Evolutionary conservation across 1,139 yeast species (phyloP).

Genomic region (Casaregolazyma lundiana): DNA sequence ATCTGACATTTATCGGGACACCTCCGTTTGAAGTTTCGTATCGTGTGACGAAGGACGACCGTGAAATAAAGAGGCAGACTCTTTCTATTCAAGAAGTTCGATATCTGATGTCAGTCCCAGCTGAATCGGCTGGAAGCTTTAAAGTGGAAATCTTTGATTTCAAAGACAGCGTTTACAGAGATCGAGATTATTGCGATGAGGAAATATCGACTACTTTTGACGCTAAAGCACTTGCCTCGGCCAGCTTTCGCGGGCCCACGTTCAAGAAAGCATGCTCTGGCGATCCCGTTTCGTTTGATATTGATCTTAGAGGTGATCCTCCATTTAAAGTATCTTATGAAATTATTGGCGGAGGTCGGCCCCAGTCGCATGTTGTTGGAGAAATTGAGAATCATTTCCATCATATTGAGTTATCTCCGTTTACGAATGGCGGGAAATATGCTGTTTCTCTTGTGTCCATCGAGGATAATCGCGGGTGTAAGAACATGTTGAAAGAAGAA

Average conservation of each 20-base stretch:
- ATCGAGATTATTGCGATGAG: constrained; percentile 28
- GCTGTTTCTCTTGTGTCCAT: constrained; percentile 59
- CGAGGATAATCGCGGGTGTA: constrained; percentile 70
- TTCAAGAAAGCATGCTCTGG: constrained; percentile 41
- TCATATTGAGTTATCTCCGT: constrained; percentile 49
- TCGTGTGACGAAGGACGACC: constrained; percentile 40
- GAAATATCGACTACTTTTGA: constrained; percentile 31
- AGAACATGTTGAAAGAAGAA: constrained; percentile 58
- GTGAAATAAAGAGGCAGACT: constrained; percentile 22
- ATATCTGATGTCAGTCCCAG: constrained; percentile 62
- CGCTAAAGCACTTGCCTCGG: constrained; percentile 36
- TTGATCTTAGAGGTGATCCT: constrained; percentile 66
- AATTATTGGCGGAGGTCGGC: constrained; percentile 43
- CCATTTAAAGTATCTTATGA: constrained; percentile 75
- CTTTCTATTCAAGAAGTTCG: constrained; percentile 34
- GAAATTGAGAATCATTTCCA: constrained; percentile 41
- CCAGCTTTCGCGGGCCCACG: constrained; percentile 28
- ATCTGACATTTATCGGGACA: constrained; percentile 60
- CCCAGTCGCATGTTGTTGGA: constrained; percentile 39
- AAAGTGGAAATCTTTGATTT: constrained; percentile 58
- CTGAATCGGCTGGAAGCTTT: constrained; percentile 76
- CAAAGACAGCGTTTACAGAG: constrained; percentile 34
- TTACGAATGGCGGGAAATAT: constrained; percentile 65
- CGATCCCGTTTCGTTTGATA: constrained; percentile 45
- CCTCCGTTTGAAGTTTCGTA: constrained; percentile 77